Percentiles rank a stretch among this genome's conserved stretches.
Evolutionary conservation across 1,139 yeast species (phyloP).

Genomic region (Saccharomycopsis hybrid): DNA sequence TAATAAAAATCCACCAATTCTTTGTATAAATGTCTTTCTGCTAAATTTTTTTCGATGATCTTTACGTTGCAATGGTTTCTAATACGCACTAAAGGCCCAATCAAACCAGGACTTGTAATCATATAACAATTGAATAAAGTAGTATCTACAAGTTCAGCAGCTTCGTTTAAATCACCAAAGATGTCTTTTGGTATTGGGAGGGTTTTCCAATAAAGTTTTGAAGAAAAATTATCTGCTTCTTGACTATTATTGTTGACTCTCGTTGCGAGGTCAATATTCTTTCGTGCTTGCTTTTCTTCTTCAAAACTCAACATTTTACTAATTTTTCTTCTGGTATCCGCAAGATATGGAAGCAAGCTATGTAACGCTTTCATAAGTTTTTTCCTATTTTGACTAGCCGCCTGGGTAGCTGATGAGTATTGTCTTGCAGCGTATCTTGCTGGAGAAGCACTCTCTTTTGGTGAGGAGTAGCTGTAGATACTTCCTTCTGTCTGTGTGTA

Average conservation of each 20-base stretch:
- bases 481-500: neutral
- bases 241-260: conserved; percentile 7
- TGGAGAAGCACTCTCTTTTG: neutral
- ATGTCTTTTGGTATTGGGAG: conserved; percentile 27
- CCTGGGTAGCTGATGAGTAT: neutral
- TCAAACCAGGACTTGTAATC: conserved; percentile 57
- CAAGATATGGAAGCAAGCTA: conserved; percentile 47
- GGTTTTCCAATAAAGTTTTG: conserved; percentile 22
- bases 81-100: conserved; percentile 77
- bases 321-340: conserved; percentile 44
- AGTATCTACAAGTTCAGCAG: conserved; percentile 64
- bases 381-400: conserved; percentile 26
- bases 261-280: neutral
- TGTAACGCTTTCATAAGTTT: conserved; percentile 37
- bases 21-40: conserved; percentile 36
- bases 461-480: neutral
- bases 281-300: conserved; percentile 21
- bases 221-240: conserved; percentile 10
- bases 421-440: neutral
- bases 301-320: conserved; percentile 26
- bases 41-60: conserved; percentile 50
- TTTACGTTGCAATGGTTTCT: conserved; percentile 66
- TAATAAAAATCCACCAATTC: conserved; percentile 79
- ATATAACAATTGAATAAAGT: conserved; percentile 71
- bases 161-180: conserved; percentile 29